These are phyloP conservation scores for Clarkia xantiana DNA, from an alignment of 345 rosid species.

Conservation along the genomic window DNA sequence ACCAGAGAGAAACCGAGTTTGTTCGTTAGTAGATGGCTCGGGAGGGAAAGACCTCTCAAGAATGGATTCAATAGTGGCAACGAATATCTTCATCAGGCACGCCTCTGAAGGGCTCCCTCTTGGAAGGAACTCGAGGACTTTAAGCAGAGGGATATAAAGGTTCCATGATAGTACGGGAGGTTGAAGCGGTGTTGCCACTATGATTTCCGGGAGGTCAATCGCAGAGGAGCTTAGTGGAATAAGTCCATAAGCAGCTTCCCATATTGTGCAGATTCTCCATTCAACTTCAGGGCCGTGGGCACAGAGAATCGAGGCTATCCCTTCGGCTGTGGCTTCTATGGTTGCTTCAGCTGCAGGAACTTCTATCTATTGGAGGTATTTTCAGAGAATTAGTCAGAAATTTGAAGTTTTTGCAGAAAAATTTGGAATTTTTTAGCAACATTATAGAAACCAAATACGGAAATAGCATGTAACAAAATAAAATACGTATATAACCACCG, in stretches of 20 bases:
- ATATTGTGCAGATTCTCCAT: conserved; percentile 97
- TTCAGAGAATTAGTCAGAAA: neutral
- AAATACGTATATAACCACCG: too few relatives aligned
- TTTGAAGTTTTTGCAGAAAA: neutral
- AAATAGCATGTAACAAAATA: too few relatives aligned
- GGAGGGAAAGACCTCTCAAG: conserved; percentile 80
- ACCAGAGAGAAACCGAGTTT: conserved; percentile 31
- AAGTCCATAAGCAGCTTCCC: conserved; percentile 98
- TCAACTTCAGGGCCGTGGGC: conserved; percentile 99
- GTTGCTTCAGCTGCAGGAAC: conserved; percentile 94
- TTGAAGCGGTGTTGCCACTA: conserved; percentile 87
- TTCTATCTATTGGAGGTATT: conserved; percentile 46
- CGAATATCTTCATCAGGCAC: conserved; percentile 92
- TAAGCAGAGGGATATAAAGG: conserved; percentile 88
- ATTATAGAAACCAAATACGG: too few relatives aligned
- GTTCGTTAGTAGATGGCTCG: too few relatives aligned
- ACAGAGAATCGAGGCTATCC: conserved; percentile 98
- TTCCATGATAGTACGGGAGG: conserved; percentile 95
- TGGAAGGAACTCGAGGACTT: conserved; percentile 94
- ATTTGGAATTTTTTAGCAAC: too few relatives aligned
- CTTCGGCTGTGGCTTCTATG: conserved; percentile 98
- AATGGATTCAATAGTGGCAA: conserved; percentile 86
- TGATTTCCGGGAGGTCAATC: conserved; percentile 93
- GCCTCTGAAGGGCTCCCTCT: conserved; percentile 99
- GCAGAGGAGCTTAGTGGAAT: conserved; percentile 90